Evolutionary conservation across 495 filamentous ascomycete genomes (phyloP), one percentile per base, ranked within the genome.

Genomic region (Talaromyces adpressus): DNA sequence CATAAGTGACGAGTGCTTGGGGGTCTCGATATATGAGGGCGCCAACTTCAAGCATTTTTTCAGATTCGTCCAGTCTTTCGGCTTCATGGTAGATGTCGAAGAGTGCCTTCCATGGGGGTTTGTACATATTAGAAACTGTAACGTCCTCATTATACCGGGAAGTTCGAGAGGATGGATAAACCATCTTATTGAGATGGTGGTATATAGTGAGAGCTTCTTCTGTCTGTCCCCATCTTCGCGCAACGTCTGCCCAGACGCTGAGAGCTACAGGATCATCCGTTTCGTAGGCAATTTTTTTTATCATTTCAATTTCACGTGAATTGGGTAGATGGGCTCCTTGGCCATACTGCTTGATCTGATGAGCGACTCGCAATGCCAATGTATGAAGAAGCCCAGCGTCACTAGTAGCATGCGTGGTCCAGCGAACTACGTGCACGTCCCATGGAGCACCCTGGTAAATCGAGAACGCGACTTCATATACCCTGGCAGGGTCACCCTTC

Each of bases 1-100:
- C 78, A 27, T 72, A 71, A 9, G 63, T 66, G 1, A 67, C 36
- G 29, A 81, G 61, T 4, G 75, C 70, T 6, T 60, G 11, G 1
- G 70, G 68, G 39, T 81, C 73, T 20, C 73, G 64, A 36, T 70
- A 81, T 20, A 73, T 65, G 36, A 69, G 1, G 1, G 77, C 76
- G 1, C 71, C 77, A 8, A 56, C 49, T n/a, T 56, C 32, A 6
- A 66, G 56, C n/a, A 62, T 66, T 2, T 66, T 60, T 9, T 70
- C 63, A 5, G 60, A 51, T 36, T 59, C 64, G 49, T 57, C 52
- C 14, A 61, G 3, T 20, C 66, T 53, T 14, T 57, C 64, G 11
- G 62, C 22, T 32, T 59, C 27, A 25, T 65, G 67, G 6, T 65
- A 66, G 22, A 73, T 41, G 61, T 71, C 62, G 4, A 68, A 63